Evolutionary conservation across 805 yeast species (phyloP).

Genomic region (Middelhovenomyces tepae): DNA sequence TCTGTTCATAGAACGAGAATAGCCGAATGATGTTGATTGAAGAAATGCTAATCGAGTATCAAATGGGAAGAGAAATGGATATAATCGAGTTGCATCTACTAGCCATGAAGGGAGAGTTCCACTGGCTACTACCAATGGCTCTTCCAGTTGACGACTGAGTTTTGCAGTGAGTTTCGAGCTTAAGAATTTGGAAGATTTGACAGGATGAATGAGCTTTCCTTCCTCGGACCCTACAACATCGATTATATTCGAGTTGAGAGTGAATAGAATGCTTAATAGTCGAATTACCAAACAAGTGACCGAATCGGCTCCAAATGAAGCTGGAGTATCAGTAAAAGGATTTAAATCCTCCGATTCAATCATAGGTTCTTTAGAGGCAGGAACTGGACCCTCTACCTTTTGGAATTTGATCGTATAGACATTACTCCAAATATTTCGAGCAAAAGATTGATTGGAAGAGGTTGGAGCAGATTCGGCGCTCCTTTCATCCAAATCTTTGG

Average conservation of each 20-base stretch:
- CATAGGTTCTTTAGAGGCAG: constrained; percentile 8
- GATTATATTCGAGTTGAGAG: constrained; percentile 18
- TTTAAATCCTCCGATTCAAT: constrained; percentile 18
- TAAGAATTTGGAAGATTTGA: constrained; percentile 36
- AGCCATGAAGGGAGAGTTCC: constrained; percentile 84
- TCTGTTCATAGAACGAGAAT: constrained; percentile 67
- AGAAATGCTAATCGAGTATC: constrained; percentile 70
- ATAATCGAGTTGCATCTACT: constrained; percentile 58
- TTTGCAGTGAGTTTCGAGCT: constrained; percentile 82
- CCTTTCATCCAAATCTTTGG: constrained; percentile 6
- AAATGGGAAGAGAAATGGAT: constrained; percentile 77
- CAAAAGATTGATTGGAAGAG: constrained; percentile 11
- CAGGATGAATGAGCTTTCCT: constrained; percentile 3
- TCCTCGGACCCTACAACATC: constrained; percentile 12
- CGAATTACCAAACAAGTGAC: constrained; percentile 16
- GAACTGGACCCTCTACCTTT: constrained; percentile 18
- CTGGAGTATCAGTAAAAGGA: constrained; percentile 14
- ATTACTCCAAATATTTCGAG: constrained; percentile 42
- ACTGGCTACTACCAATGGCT: constrained; percentile 78
- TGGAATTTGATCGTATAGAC: constrained; percentile 45
- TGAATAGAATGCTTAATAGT: constrained; percentile 21
- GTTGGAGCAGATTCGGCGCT: constrained; percentile 9
- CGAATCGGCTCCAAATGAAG: constrained; percentile 18
- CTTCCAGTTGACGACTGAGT: constrained; percentile 78
- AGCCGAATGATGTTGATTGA: constrained; percentile 86